Evolutionary conservation across 2,329 filamentous ascomycete species (phyloP), one percentile per base, ranked within the genome.

Genomic region (Fusarium pseudonygamai): DNA sequence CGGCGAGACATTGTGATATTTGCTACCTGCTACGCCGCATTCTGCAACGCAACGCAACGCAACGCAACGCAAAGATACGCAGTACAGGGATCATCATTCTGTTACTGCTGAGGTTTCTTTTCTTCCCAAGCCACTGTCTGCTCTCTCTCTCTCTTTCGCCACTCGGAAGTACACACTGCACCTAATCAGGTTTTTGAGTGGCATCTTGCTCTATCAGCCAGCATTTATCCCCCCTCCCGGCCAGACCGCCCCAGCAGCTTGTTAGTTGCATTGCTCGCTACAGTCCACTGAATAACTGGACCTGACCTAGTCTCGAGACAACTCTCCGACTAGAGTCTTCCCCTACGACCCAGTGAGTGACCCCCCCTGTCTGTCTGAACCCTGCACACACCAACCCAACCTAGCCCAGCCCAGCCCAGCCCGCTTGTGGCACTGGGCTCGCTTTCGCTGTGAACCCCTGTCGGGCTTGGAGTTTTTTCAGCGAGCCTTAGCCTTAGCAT

Each of bases 1-100:
- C 46, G 36, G 53, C 57, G 42, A 69, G 66, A 69, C 66, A 69
- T 69, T 69, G 45, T 64, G 40, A 50, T 47, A 60, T 61, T 60
- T 56, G 26, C 40, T 66, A 37, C 49, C 24, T 68, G 50, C 70
- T 73, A 69, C 66, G 66, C 71, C 70, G 71, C 71, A 73, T 73
- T 73, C 61, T 69, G 71, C 71, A 73, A 73, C 71, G 69, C 69
- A 73, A 73, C 71, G 70, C 69, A 67, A 34, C 32, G 34, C 34
- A 34, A 73, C 71, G 70, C 69, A 67, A 34, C 32, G 34, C 34
- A 34, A 34, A 14, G 50, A 58, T 62, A 64, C 40, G 52, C 40
- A 40, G n/a, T 63, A 24, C 55, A 46, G 32, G 55, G 55, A 58
- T 58, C 39, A 58, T 50, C 46, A 16, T 30, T 49, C 28, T 55